Percentiles rank a stretch among this genome's conserved stretches.
Conservation (phyloP, 1,284 basidiomycete species). For the Phylloporus sp. region DNA sequence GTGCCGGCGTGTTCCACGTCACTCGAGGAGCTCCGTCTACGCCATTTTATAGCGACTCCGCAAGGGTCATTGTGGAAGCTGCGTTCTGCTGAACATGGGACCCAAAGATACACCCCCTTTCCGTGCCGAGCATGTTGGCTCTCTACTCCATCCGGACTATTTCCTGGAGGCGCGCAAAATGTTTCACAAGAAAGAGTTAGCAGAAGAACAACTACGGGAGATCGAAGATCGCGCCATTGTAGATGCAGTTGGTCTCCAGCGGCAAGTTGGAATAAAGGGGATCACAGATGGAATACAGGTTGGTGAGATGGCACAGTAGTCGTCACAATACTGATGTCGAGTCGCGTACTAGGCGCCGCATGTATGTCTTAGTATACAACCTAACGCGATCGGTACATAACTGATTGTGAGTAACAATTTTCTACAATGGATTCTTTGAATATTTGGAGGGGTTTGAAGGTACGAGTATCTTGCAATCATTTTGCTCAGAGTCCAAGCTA, state of each 20-base stretch:
- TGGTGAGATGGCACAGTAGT: conserved; percentile 56
- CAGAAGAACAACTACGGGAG: conserved; percentile 49
- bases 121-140: conserved; percentile 67
- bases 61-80: no score
- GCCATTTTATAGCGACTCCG: no score
- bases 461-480: background rate
- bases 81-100: no score
- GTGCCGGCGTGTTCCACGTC: no score
- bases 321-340: conserved; percentile 14
- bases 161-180: conserved; percentile 56
- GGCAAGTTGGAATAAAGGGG: conserved; percentile 57
- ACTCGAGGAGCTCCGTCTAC: no score
- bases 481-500: background rate
- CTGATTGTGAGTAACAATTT: conserved; percentile 19
- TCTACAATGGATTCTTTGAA: conserved; percentile 38
- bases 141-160: conserved; percentile 61
- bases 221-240: conserved; percentile 63
- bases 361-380: conserved; percentile 24
- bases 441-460: conserved; percentile 36
- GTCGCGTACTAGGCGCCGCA: conserved; percentile 26
- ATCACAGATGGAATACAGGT: conserved; percentile 68
- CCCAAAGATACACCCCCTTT: conserved; percentile 28
- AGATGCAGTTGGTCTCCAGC: conserved; percentile 59
- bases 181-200: conserved; percentile 51
- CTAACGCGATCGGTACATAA: background rate